Base-by-base conservation (phyloP, 345 rosid species). In the Syzygium aromaticum region DNA sequence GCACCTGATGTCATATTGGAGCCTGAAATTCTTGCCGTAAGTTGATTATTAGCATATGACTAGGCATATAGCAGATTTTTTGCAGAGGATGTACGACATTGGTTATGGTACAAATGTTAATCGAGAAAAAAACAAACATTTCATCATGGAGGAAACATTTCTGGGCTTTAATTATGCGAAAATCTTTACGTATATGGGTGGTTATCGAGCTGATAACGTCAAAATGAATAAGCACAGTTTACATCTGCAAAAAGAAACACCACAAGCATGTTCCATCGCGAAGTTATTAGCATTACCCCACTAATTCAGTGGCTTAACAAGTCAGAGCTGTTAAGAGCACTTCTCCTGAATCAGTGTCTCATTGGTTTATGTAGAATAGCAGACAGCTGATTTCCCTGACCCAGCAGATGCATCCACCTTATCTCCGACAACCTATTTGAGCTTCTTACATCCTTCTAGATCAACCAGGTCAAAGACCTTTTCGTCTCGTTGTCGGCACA, bases 381-480 rank as follows among this genome's bases (percentile, higher is more conserved):
- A 43, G 46, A 43, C 46, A 5, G 6, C 7, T 43, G 46, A 43
- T 43, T 43, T 43, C 7, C 46, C 46, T 43, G 46, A 43, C 46
- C 46, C 46, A 43, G 46, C 46, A 43, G 46, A 43, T 43, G 46
- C 46, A 43, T 43, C 46, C 46, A 43, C 46, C 46, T 43, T 43
- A 43, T 43, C 46, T 43, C 46, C 46, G 7, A 43, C 46, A 43
- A 43, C 46, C 46, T 43, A 43, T 89, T 95, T 96, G 86, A 97
- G 91, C 93, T 97, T 97, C 91, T 94, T 97, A 88, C 96, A 96
- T 53, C 98, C 96, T 90, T 93, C 94, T 97, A 98, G 0, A 96
- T 94, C 91, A 97, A 87, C 84, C 93, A 92, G 21, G 98, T 96
- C 90, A 96, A 90, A 30, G 88, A 90, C 85, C 88, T 91, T 92